phyloP scores from a whole-genome alignment of 179 eudicot species.

The Beta lomatogona region DNA sequence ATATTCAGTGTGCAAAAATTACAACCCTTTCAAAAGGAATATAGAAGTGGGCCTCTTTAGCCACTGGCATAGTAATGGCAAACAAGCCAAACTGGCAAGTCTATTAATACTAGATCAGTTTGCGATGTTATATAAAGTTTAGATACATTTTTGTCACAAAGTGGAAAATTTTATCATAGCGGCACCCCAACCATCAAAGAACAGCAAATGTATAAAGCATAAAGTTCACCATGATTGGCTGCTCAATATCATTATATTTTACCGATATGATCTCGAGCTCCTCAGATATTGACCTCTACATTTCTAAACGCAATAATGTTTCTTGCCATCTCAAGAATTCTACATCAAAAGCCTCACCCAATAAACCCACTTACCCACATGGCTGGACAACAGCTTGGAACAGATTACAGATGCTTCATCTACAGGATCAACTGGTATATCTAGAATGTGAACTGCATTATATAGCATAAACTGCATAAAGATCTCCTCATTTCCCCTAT shows the following conservation, averaged over 20 bases:
- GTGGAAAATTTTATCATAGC: neutral
- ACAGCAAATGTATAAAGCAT: neutral
- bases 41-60: neutral
- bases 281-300: constrained; percentile 1
- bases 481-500: neutral
- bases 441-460: neutral
- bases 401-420: neutral
- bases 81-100: neutral
- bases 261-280: neutral
- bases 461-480: neutral
- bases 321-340: neutral
- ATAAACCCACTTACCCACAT: neutral
- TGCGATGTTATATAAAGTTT: neutral
- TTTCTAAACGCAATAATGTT: neutral
- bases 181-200: neutral
- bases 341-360: neutral
- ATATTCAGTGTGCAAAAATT: neutral
- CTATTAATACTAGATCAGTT: neutral
- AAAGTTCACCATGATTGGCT: neutral
- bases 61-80: neutral
- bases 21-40: neutral
- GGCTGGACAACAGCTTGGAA: neutral
- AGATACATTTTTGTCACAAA: neutral
- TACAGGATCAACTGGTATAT: neutral
- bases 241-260: neutral